Base-by-base conservation (phyloP, 345 rosid species). In the Linum trigynum region DNA sequence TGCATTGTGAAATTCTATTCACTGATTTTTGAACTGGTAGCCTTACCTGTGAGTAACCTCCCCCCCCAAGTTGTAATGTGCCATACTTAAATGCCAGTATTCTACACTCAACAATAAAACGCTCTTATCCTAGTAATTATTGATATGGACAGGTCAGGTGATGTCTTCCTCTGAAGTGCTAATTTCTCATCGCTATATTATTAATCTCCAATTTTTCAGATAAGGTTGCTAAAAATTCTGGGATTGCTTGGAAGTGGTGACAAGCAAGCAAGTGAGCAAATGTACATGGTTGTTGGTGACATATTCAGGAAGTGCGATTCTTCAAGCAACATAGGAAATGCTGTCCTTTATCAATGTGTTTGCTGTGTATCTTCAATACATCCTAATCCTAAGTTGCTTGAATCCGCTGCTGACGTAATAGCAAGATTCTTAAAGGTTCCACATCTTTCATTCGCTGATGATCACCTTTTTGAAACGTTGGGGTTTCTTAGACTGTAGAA, bases 211-310 rank as follows among this genome's bases (percentile, higher is more conserved):
- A 69, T 59, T 63, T 39, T 71, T 80, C 95, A 90, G 97, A 91
- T 94, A 78, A 88, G 82, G 71, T 81, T 94, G 84, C 76, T 94
- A 74, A 94, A 94, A 82, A 88, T 94, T 76, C 72, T 94, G 77
- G 90, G 95, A 5, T 72, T 94, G 81, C 77, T 94, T 68, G 97
- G 99, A 74, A 87, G 88, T 79, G 95, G 99, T 71, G 99, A 94
- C 77, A 94, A 86, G 85, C 89, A 78, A 74, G 95, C 97, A 0
- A 90, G 99, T 73, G 99, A 87, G 76, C 86, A 73, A 39, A 94
- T 88, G 97, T 94, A 86, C 64, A 88, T 95, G 67, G 96, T 94
- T 63, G 75, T 94, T 37, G 96, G 95, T 56, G 99, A 94, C 77
- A 67, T 90, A 74, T 85, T 94, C 68, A 87, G 81, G 72, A 94